Base-by-base conservation (phyloP, 805 yeast genomes). In the Saccharomycopsis olivae region DNA sequence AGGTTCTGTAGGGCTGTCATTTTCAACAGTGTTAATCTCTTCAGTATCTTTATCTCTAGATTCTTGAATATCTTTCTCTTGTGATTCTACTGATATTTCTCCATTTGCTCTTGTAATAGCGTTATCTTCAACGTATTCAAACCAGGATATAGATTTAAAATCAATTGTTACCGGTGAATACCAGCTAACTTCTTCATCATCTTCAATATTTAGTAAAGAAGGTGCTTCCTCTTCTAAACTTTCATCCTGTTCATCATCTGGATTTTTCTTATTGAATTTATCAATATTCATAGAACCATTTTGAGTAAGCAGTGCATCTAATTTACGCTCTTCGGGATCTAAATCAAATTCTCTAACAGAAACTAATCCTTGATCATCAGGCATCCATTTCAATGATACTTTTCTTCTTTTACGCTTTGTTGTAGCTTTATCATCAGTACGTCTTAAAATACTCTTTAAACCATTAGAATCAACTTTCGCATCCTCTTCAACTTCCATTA, bases 71-170 rank as follows among this genome's bases (percentile, higher is more conserved):
- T 17, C 41, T 9, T 47, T 52, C 39, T 58, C 62, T 13, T 46
- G 47, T 28, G 57, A 49, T 8, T 44, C 49, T 6, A 59, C 52
- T 13, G 34, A 41, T 30, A 35, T 37, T 4, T 24, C 14, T 5
- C 64, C 65, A n/a, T 58, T 60, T 3, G 57, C 53, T 19, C 48
- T 41, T n/a, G 44, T 36, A 33, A 40, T 40, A 6, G 55, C 40
- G 49, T 54, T 54, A 15, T 47, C 43, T 10, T 48, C 46, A 13
- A 23, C 21, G 17, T 24, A 37, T 19, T 51, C 40, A n/a, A 30
- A 35, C 32, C 42, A 44, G 11, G 48, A 25, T 24, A 48, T 36
- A 8, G 33, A 25, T 2, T 33, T 19, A 42, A 51, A 52, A 17
- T 41, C 52, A 14, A 49, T 41, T 29, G 32, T 44, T 8, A 24